These are phyloP conservation scores for Plectosphaerella sp. DNA, from an alignment of 2,329 filamentous ascomycete genomes.

Conservation along the genomic window DNA sequence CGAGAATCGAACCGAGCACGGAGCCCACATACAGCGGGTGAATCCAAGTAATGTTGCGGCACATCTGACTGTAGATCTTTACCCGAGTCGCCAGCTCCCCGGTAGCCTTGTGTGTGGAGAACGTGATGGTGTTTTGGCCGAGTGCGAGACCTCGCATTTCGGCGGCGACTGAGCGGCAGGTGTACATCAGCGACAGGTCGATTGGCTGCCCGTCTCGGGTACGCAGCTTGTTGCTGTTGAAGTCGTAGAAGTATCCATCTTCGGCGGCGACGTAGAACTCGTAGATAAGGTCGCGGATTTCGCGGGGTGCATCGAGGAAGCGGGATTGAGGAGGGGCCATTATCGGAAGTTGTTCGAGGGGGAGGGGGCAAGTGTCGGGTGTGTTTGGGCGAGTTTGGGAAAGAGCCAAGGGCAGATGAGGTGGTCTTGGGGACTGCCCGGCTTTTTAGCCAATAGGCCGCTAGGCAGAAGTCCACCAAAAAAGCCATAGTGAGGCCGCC, in stretches of 20 bases:
- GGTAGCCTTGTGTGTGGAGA: neutral
- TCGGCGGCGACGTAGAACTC: neutral
- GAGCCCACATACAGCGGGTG: neutral
- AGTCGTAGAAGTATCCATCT: neutral
- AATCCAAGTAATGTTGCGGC: neutral
- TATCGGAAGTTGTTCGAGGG: neutral
- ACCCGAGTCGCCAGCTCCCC: neutral
- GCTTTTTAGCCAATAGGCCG: no score
- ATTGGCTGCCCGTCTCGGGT: neutral
- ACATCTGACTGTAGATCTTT: neutral
- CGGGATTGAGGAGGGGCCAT: neutral
- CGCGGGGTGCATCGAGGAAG: neutral
- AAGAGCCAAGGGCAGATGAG: no score
- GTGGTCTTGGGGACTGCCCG: no score
- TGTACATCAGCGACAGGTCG: conserved; percentile 1
- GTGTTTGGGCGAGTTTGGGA: no score
- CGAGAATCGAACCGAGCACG: neutral
- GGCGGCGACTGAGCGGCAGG: neutral
- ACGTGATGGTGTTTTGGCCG: neutral
- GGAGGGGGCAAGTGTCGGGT: no score
- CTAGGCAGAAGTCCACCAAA: no score
- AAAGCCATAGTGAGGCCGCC: no score
- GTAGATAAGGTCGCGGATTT: conserved; percentile 1
- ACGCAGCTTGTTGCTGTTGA: neutral
- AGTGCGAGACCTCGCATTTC: conserved; percentile 4